Percentiles rank a stretch among this genome's conserved stretches.
These are phyloP conservation scores for Phalaenopsis hybrid DNA, from an alignment of 116 monocot species.

Conservation along the genomic window DNA sequence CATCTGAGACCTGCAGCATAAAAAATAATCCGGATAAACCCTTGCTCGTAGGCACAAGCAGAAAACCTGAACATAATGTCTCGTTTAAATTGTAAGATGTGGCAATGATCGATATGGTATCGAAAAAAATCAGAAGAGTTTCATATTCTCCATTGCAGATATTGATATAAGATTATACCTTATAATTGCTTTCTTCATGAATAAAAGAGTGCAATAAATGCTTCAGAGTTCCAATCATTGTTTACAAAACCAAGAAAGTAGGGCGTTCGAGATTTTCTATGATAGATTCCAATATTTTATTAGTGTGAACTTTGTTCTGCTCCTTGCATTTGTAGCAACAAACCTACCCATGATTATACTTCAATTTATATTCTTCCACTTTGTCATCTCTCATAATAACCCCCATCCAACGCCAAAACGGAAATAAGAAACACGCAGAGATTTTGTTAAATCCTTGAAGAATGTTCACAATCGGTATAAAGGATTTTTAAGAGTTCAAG, in stretches of 20 bases:
- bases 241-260: background rate
- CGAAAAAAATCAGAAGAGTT: background rate
- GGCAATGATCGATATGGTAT: background rate
- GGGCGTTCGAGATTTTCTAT: background rate
- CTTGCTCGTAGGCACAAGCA: background rate
- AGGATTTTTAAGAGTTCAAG: background rate
- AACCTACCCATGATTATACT: background rate
- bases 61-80: background rate
- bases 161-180: background rate
- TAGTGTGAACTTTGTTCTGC: background rate
- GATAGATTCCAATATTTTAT: background rate
- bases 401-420: background rate
- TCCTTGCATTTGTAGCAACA: background rate
- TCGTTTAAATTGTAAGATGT: background rate
- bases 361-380: background rate
- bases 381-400: background rate
- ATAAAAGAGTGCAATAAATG: background rate
- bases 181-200: background rate
- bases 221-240: background rate
- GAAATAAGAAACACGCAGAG: background rate
- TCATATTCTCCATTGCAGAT: background rate
- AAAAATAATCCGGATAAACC: background rate
- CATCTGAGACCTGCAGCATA: slow-evolving; percentile 48
- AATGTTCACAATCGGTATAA: background rate
- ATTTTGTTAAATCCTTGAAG: background rate